phyloP scores from a whole-genome alignment of 2,329 filamentous ascomycete species.

The Dactylonectria estremocensis region DNA sequence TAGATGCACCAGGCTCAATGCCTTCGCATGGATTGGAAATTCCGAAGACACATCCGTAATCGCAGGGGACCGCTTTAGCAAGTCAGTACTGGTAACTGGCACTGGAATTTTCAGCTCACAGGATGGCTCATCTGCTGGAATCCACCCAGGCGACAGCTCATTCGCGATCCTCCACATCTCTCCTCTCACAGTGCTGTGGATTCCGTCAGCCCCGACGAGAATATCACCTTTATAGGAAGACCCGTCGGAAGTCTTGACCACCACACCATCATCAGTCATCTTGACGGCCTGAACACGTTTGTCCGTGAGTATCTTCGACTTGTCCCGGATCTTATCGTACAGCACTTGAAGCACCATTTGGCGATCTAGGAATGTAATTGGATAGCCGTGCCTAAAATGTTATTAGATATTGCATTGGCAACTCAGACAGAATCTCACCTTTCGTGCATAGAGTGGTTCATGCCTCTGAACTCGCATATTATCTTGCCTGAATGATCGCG shows the following conservation, averaged over 20 bases:
- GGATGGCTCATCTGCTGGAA: slow-evolving; percentile 20
- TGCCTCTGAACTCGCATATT: slow-evolving; percentile 20
- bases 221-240: slow-evolving; percentile 50
- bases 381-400: slow-evolving; percentile 48
- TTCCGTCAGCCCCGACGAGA: slow-evolving; percentile 58
- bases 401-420: background rate
- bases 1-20: slow-evolving; percentile 9
- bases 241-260: background rate
- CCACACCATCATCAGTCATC: slow-evolving; percentile 27
- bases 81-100: background rate
- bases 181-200: slow-evolving; percentile 55
- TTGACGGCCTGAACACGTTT: slow-evolving; percentile 33
- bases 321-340: slow-evolving; percentile 53
- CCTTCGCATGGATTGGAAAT: slow-evolving; percentile 23
- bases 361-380: slow-evolving; percentile 54
- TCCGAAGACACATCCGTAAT: slow-evolving; percentile 29
- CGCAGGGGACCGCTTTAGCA: slow-evolving; percentile 16
- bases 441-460: slow-evolving; percentile 25
- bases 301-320: slow-evolving; percentile 32
- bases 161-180: slow-evolving; percentile 48
- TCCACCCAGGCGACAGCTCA: slow-evolving; percentile 14
- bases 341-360: slow-evolving; percentile 53
- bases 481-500: slow-evolving; percentile 16
- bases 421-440: background rate
- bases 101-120: background rate